These are phyloP conservation scores for Sanghuangporus sanghuang DNA, from an alignment of 1,284 basidiomycete species.

Conservation along the genomic window DNA sequence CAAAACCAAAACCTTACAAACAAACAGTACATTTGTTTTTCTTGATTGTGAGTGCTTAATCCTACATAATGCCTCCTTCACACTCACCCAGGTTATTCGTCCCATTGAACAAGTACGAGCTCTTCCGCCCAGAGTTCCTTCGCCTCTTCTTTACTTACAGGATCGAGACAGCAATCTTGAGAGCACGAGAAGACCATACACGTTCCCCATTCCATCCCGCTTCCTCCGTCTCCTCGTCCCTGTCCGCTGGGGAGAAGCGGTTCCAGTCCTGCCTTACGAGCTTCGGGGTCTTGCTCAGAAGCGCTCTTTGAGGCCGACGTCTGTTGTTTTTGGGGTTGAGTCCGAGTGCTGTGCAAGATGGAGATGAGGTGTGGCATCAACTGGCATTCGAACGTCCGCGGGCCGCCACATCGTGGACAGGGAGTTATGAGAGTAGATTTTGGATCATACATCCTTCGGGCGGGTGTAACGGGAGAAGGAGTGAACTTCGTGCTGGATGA, in stretches of 20 bases:
- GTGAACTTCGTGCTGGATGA: conserved; percentile 27
- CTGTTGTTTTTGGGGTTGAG: too few species aligned
- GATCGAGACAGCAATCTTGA: conserved; percentile 58
- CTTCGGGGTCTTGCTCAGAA: too few species aligned
- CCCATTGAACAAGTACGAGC: conserved; percentile 69
- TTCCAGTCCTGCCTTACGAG: too few species aligned
- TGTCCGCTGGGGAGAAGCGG: too few species aligned
- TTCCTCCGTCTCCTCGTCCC: too few species aligned
- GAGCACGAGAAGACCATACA: conserved; percentile 76
- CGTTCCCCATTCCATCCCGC: conserved; percentile 81
- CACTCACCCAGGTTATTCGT: conserved; percentile 28
- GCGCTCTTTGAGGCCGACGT: too few species aligned
- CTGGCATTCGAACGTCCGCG: conserved; percentile 77
- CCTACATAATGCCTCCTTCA: not conserved
- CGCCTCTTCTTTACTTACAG: conserved; percentile 22
- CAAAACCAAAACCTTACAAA: too few species aligned
- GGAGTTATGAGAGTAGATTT: conserved; percentile 32
- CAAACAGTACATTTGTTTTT: too few species aligned
- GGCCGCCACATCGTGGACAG: conserved; percentile 57
- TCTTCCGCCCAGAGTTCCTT: conserved; percentile 70
- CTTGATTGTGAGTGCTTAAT: not conserved
- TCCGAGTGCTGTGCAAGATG: conserved; percentile 11
- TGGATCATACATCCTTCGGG: conserved; percentile 45
- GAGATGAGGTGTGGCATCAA: conserved; percentile 46
- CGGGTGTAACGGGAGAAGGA: conserved; percentile 35